A percentile compares a stretch with the other conserved stretches of the same genome.
Conservation (phyloP, 495 filamentous ascomycete species). For the Hypoxylon fuscum region DNA sequence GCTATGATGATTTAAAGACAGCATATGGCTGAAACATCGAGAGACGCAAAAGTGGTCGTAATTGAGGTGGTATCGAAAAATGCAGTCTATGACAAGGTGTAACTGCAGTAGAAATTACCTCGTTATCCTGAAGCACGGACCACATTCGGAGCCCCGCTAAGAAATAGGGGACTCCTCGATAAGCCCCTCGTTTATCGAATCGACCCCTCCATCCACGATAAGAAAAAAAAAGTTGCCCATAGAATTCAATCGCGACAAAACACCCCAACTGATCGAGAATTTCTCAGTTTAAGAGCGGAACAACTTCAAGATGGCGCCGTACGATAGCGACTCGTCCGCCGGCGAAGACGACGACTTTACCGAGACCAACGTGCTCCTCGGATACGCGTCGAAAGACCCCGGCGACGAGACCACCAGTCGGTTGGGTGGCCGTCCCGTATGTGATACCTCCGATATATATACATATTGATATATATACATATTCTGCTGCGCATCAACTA, state of each 20-base stretch:
- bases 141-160: no score
- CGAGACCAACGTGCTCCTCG: conserved; percentile 89
- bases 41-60: no score
- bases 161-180: conserved; percentile 12
- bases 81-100: no score
- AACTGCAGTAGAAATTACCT: no score
- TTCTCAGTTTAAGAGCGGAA: conserved; percentile 15
- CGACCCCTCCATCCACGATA: conserved; percentile 38
- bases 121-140: no score
- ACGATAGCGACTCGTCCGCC: conserved; percentile 85
- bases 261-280: not conserved
- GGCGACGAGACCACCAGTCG: conserved; percentile 89
- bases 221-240: conserved; percentile 29
- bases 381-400: conserved; percentile 84
- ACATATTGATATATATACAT: no score
- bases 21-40: no score
- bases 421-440: conserved; percentile 86
- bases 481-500: not conserved
- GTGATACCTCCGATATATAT: conserved; percentile 47
- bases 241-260: not conserved
- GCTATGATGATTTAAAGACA: no score
- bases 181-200: conserved; percentile 34
- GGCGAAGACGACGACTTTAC: conserved; percentile 76
- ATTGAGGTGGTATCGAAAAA: no score
- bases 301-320: conserved; percentile 71